Percentiles rank a stretch among this genome's conserved stretches.
phyloP scores from a whole-genome alignment of 371 early-diverging fungal genomes.

The Syncephalastrum sp. region DNA sequence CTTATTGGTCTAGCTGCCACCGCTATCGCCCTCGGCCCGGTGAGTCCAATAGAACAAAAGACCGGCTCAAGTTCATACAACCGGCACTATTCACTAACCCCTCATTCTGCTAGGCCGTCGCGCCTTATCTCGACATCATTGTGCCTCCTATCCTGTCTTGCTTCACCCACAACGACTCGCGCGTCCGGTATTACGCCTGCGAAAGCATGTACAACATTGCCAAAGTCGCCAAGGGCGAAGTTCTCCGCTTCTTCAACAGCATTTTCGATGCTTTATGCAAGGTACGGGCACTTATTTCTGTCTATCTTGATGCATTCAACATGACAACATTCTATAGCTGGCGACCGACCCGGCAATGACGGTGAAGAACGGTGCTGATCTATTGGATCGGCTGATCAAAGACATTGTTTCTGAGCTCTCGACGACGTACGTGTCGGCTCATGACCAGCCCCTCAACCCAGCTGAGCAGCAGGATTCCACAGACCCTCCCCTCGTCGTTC shows the following conservation, averaged over 20 bases:
- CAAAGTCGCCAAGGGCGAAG: constrained; percentile 83
- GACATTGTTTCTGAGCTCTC: constrained; percentile 91
- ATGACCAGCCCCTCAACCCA: constrained; percentile 31
- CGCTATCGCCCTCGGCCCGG: constrained; percentile 82
- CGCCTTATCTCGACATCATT: constrained; percentile 70
- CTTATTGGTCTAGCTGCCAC: constrained; percentile 86
- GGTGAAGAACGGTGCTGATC: constrained; percentile 87
- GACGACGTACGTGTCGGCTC: constrained; percentile 56
- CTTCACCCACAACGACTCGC: constrained; percentile 80
- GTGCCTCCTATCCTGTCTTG: constrained; percentile 88
- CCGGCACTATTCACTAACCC: not conserved
- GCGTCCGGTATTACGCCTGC: constrained; percentile 94
- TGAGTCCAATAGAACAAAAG: constrained; percentile 19
- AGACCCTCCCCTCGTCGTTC: constrained; percentile 11
- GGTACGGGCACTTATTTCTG: constrained; percentile 36
- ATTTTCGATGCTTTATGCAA: constrained; percentile 90
- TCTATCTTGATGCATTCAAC: not conserved
- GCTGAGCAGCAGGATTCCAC: constrained; percentile 20
- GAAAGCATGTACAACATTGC: constrained; percentile 96
- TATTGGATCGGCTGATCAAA: constrained; percentile 86
- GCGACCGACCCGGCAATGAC: constrained; percentile 80
- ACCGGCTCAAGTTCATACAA: too few species aligned
- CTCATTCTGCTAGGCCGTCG: constrained; percentile 50
- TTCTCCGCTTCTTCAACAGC: constrained; percentile 87
- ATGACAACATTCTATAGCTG: constrained; percentile 39